Evolutionary conservation across 805 yeast genomes (phyloP).

Genomic region (Brettanomyces anomalus): DNA sequence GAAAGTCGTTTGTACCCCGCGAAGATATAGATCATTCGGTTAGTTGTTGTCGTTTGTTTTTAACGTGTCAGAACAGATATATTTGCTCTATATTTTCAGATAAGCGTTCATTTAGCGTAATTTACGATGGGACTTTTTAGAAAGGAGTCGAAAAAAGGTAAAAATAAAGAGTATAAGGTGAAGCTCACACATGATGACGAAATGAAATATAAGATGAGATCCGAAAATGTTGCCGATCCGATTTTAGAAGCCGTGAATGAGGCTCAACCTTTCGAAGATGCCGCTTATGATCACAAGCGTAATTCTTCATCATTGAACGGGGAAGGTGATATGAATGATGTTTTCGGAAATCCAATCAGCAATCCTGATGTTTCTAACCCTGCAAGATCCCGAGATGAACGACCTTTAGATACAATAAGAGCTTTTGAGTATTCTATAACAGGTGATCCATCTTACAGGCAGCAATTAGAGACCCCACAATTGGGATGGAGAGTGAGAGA

Average conservation of each 20-base stretch:
- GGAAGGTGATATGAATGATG: constrained; percentile 52
- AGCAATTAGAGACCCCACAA: constrained; percentile 67
- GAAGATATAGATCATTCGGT: too few species aligned
- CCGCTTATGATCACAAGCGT: constrained; percentile 29
- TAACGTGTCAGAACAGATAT: too few species aligned
- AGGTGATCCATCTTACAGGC: constrained; percentile 73
- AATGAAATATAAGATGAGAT: constrained; percentile 49
- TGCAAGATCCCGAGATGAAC: constrained; percentile 84
- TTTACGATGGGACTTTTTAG: constrained; percentile 36
- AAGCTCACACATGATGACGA: constrained; percentile 44
- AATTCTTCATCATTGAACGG: constrained; percentile 18
- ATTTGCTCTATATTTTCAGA: too few species aligned
- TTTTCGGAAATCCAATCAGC: constrained; percentile 74
- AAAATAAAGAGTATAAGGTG: constrained; percentile 5
- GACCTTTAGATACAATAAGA: constrained; percentile 94
- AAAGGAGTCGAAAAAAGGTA: constrained; percentile 24
- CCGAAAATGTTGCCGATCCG: constrained; percentile 80
- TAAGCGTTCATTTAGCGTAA: too few species aligned
- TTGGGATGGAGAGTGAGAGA: constrained; percentile 85
- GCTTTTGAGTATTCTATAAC: constrained; percentile 91
- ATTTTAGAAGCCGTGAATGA: constrained; percentile 88
- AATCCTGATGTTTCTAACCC: constrained; percentile 90
- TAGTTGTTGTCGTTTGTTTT: too few species aligned
- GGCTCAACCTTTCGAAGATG: constrained; percentile 86
- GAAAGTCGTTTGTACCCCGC: too few species aligned